These are phyloP conservation scores for Phyllosticta capitalensis DNA, from an alignment of 2,329 filamentous ascomycete genomes.

Conservation along the genomic window DNA sequence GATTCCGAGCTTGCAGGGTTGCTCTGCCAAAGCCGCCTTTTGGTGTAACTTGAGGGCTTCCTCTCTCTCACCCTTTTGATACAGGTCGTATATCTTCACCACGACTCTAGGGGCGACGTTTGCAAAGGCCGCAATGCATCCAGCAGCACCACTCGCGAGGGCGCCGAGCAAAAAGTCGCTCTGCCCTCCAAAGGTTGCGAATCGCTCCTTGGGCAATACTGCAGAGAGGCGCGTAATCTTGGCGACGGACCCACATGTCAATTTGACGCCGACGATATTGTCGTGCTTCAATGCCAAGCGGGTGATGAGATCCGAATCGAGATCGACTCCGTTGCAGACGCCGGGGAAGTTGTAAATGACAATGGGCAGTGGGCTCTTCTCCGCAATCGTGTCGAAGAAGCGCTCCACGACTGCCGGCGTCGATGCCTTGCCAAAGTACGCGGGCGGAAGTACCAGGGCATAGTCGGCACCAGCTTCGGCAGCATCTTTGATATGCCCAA, in stretches of 20 bases:
- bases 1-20: conserved; percentile 56
- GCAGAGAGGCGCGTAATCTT: conserved; percentile 57
- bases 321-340: conserved; percentile 56
- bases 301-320: conserved; percentile 56
- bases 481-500: conserved; percentile 35
- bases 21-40: conserved; percentile 55
- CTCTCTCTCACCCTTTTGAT: conserved; percentile 43
- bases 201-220: conserved; percentile 42
- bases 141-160: conserved; percentile 42
- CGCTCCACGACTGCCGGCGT: conserved; percentile 31
- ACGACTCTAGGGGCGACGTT: conserved; percentile 50
- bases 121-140: conserved; percentile 49
- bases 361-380: conserved; percentile 51
- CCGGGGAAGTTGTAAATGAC: conserved; percentile 67
- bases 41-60: conserved; percentile 54
- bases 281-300: conserved; percentile 44
- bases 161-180: conserved; percentile 58
- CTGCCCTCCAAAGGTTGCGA: conserved; percentile 63
- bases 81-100: conserved; percentile 52
- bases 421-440: conserved; percentile 37
- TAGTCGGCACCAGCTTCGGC: conserved; percentile 33
- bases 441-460: conserved; percentile 35
- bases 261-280: conserved; percentile 61
- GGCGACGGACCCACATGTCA: conserved; percentile 65
- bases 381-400: conserved; percentile 44